Evolutionary conservation across 78 protist species (phyloP).

Genomic region (Chrysochromulina parva): DNA sequence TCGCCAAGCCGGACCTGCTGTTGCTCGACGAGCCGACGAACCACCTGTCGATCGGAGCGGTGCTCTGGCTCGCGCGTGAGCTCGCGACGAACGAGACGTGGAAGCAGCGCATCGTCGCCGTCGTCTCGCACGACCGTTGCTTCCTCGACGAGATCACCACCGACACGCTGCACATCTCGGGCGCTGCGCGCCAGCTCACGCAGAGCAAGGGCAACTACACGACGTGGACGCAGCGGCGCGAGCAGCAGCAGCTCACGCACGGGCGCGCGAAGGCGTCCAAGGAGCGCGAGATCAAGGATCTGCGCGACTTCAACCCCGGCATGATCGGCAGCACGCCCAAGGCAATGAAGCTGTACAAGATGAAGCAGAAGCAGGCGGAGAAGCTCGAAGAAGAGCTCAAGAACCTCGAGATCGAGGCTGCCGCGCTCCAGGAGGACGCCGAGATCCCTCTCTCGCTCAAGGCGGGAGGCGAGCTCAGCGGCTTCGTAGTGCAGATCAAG

Average conservation of each 20-base stretch:
- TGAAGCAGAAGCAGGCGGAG: slow-evolving; percentile 1
- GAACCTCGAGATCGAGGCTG: background rate
- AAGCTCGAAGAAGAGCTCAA: background rate
- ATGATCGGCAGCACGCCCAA: background rate
- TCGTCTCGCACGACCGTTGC: slow-evolving; percentile 87
- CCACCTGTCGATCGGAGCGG: slow-evolving; percentile 47
- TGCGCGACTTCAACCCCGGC: background rate
- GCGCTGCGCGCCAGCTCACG: slow-evolving; percentile 16
- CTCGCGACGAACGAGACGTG: background rate
- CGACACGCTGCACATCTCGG: slow-evolving; percentile 44
- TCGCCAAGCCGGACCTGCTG: slow-evolving; percentile 87
- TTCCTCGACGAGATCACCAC: slow-evolving; percentile 81
- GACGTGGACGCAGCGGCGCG: slow-evolving; percentile 17
- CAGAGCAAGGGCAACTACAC: slow-evolving; percentile 39
- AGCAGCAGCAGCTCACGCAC: slow-evolving; percentile 20
- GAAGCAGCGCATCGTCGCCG: slow-evolving; percentile 60
- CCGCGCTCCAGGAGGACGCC: slow-evolving; percentile 3
- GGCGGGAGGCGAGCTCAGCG: background rate
- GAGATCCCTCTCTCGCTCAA: background rate
- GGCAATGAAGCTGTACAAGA: background rate
- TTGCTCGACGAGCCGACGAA: slow-evolving; percentile 71
- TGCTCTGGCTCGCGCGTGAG: slow-evolving; percentile 39
- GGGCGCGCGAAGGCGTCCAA: background rate
- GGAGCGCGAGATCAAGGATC: background rate
- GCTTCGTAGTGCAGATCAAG: background rate